phyloP scores from a whole-genome alignment of 495 filamentous ascomycete species.

The Podospora pseudoanserina region DNA sequence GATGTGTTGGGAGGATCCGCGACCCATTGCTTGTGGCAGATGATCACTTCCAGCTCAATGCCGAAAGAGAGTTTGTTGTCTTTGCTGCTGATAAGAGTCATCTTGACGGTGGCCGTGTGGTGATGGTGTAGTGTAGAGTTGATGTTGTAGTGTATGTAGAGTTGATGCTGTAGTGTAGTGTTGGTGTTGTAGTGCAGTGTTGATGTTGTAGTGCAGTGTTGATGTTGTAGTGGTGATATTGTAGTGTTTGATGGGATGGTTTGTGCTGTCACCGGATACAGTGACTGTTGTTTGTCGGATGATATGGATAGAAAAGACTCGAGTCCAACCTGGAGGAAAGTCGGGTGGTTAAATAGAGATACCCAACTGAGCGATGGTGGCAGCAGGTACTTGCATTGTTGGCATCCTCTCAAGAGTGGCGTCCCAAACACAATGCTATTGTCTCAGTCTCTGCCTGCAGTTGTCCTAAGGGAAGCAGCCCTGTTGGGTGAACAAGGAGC shows the following conservation, averaged over 20 bases:
- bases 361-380: not conserved
- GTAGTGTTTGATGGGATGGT: not conserved
- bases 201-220: no score
- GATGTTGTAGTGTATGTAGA: no score
- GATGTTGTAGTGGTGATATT: no score
- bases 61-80: slow-evolving; percentile 20
- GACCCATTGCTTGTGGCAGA: slow-evolving; percentile 9
- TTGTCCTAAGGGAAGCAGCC: no score
- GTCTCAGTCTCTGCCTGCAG: not conserved
- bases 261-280: not conserved
- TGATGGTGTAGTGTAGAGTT: not conserved
- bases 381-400: not conserved
- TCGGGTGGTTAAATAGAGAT: not conserved
- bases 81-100: not conserved
- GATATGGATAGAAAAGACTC: not conserved
- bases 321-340: not conserved
- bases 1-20: not conserved
- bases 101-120: not conserved
- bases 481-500: no score
- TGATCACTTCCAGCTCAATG: slow-evolving; percentile 25
- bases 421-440: not conserved
- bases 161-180: no score
- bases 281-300: not conserved
- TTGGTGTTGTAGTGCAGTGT: no score
- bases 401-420: not conserved